phyloP scores from a whole-genome alignment of 257 asterid genomes.

The Cruciata laevipes region DNA sequence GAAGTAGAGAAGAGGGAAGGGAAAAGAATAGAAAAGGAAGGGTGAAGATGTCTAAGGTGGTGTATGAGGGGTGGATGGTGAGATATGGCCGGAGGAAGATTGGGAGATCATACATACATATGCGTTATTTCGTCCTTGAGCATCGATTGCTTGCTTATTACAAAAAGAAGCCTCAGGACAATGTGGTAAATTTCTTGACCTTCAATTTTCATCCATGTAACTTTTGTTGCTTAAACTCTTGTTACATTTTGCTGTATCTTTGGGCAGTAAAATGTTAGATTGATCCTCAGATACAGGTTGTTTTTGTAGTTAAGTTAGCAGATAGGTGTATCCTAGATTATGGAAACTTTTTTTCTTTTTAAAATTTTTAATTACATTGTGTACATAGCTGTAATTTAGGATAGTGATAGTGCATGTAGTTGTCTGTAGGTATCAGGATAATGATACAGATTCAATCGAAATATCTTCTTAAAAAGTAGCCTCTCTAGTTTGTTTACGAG shows the following conservation, averaged over 20 bases:
- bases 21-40: not conserved
- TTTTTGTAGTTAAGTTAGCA: not conserved
- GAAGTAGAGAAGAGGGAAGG: not conserved
- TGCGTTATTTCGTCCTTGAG: constrained; percentile 86
- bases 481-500: not conserved
- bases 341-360: not conserved
- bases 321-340: not conserved
- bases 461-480: not conserved
- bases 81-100: constrained; percentile 88
- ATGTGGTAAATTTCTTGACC: constrained; percentile 39
- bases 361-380: not conserved
- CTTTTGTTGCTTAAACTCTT: not conserved
- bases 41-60: constrained; percentile 59
- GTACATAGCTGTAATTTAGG: not conserved
- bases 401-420: not conserved
- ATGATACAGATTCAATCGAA: not conserved
- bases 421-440: not conserved
- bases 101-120: constrained; percentile 78
- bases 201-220: constrained; percentile 3
- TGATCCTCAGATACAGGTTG: not conserved
- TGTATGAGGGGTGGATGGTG: constrained; percentile 96
- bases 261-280: not conserved
- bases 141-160: constrained; percentile 69
- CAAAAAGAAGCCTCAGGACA: constrained; percentile 81
- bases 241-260: not conserved